Evolutionary conservation across 2,329 filamentous ascomycete genomes (phyloP), one percentile per base, ranked within the genome.

Genomic region (Xylaria sp.): DNA sequence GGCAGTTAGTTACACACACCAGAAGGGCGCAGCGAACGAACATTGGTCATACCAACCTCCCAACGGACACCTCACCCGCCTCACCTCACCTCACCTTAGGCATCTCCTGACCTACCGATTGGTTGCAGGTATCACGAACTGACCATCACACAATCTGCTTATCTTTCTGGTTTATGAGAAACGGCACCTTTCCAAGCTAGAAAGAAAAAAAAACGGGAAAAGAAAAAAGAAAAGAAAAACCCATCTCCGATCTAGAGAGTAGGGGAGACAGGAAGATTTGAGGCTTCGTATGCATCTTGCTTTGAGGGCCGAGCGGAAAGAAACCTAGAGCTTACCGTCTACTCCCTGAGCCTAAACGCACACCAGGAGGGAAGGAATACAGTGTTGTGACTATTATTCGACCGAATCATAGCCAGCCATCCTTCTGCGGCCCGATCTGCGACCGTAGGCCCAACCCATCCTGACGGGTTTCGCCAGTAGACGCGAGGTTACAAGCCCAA

Each of bases 361-460:
- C 39, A 42, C 21, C 2, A 4, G 24, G 13, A 42, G 19, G n/a
- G 40, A 42, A 42, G 13, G 40, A 21, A 42, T 42, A 34, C 16
- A 11, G 29, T 34, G 11, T 21, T 22, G 24, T 20, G 21, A 16
- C 13, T 39, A 45, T 50, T 44, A 45, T 56, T 63, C 45, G 43
- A 54, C 56, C 59, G 58, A 68, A 66, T 67, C 65, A 68, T 64
- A 61, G 65, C 63, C 58, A 62, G 56, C 48, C 60, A 64, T 60
- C 60, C 60, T 63, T 68, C 68, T 70, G 68, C 68, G 68, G 67
- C 68, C 68, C 61, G 59, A 64, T 61, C 66, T 70, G 67, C 67
- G 65, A 64, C 67, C 66, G 54, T 57, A 56, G 56, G 47, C 55
- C 62, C 62, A 56, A 59, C 65, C 29, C 65, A 61, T 65, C 57